Conservation (phyloP, 805 yeast genomes). For the Nakazawaea siamensis region DNA sequence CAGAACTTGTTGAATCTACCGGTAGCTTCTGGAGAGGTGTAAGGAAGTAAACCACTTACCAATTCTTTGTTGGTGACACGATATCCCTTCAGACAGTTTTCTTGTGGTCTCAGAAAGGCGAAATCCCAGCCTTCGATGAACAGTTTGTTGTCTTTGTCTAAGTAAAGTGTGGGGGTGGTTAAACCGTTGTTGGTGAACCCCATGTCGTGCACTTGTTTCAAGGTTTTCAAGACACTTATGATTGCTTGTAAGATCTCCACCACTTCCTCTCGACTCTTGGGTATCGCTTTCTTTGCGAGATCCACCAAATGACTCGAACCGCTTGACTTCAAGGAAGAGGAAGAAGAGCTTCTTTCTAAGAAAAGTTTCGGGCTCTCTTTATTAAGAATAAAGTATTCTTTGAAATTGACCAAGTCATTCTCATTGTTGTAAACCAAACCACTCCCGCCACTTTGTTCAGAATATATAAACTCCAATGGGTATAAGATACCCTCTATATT, state of each 20-base stretch:
- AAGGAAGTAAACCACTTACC: conserved; percentile 32
- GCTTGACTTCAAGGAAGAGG: conserved; percentile 2
- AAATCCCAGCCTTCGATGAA: conserved; percentile 42
- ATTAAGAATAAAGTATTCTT: neutral
- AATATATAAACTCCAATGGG: conserved; percentile 5
- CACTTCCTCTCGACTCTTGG: conserved; percentile 12
- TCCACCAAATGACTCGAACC: neutral
- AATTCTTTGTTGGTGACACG: conserved; percentile 30
- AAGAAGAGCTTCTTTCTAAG: conserved; percentile 4
- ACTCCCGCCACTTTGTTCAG: conserved; percentile 1
- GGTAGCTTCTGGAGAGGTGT: conserved; percentile 42
- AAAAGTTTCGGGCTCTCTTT: conserved; percentile 2
- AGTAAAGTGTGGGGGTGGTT: conserved; percentile 28
- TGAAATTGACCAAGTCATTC: neutral
- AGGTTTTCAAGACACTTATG: conserved; percentile 16
- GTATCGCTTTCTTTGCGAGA: neutral
- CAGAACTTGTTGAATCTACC: conserved; percentile 29
- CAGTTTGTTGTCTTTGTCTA: conserved; percentile 23
- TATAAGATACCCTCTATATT: conserved; percentile 6
- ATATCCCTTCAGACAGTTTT: conserved; percentile 32
- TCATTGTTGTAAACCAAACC: conserved; percentile 8
- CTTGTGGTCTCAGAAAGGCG: conserved; percentile 30
- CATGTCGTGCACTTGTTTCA: conserved; percentile 26
- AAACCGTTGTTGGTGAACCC: conserved; percentile 42
- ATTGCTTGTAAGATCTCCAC: conserved; percentile 16